phyloP scores from a whole-genome alignment of 1,284 basidiomycete species.

The Hemileia vastatrix region DNA sequence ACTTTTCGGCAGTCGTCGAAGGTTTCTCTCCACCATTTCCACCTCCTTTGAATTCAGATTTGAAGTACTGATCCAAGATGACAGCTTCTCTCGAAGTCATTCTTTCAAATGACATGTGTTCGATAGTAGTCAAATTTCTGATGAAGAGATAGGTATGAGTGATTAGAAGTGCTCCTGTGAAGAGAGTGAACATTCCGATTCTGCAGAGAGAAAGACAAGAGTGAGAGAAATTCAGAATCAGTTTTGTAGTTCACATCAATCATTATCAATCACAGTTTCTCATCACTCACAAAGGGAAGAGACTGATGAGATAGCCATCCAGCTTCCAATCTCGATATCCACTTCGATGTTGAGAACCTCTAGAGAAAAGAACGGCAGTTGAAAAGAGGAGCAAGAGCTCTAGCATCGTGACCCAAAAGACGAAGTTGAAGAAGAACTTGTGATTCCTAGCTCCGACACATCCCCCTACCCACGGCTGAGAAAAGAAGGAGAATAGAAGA shows the following conservation, averaged over 20 bases:
- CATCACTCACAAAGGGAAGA: conserved; percentile 56
- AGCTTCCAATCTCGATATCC: conserved; percentile 39
- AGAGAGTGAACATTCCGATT: conserved; percentile 59
- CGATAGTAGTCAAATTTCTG: conserved; percentile 66
- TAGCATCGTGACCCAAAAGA: conserved; percentile 54
- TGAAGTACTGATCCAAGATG: no score
- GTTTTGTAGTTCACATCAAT: no score
- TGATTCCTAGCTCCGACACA: conserved; percentile 73
- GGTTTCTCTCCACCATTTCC: conserved; percentile 15
- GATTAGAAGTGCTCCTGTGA: conserved; percentile 54
- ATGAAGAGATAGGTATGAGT: conserved; percentile 59
- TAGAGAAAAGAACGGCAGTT: conserved; percentile 42
- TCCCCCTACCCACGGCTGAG: conserved; percentile 58
- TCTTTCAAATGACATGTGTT: conserved; percentile 54
- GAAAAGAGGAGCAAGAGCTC: conserved; percentile 55
- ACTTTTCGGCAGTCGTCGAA: background rate
- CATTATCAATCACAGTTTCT: no score
- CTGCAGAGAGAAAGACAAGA: conserved; percentile 39
- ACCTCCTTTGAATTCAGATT: conserved; percentile 31
- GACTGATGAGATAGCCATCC: conserved; percentile 59
- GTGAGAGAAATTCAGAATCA: background rate
- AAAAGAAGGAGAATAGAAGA: conserved; percentile 9
- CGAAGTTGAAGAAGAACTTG: conserved; percentile 67
- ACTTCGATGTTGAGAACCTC: conserved; percentile 33
- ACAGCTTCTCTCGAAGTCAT: conserved; percentile 58